These are phyloP conservation scores for Ajuga reptans DNA, from an alignment of 305 asterid species.

Conservation along the genomic window DNA sequence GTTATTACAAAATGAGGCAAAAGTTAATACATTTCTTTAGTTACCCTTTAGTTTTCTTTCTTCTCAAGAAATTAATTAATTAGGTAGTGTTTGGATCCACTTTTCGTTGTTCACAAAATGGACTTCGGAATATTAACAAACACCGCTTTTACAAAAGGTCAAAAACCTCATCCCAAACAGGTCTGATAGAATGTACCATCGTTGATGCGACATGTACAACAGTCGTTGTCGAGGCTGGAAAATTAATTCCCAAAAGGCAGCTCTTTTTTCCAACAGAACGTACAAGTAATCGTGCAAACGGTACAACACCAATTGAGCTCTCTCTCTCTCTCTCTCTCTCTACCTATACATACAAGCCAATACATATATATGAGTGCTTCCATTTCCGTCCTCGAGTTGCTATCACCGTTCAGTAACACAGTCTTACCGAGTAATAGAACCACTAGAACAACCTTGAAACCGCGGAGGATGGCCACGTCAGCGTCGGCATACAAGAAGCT, in stretches of 20 bases:
- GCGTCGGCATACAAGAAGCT: slow-evolving; percentile 58
- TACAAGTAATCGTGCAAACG: neutral
- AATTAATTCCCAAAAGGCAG: neutral
- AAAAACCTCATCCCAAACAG: neutral
- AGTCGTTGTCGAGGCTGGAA: too few species aligned
- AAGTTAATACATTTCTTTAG: too few species aligned
- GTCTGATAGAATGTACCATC: neutral
- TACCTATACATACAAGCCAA: slow-evolving; percentile 1
- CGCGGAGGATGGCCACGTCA: slow-evolving; percentile 52
- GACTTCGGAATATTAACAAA: neutral
- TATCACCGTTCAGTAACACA: neutral
- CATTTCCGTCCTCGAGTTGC: slow-evolving; percentile 18
- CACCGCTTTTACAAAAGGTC: too few species aligned
- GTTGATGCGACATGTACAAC: neutral
- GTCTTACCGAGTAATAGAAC: slow-evolving; percentile 2
- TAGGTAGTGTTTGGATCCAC: neutral
- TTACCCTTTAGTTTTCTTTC: too few species aligned
- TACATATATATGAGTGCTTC: slow-evolving; percentile 20
- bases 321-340: neutral
- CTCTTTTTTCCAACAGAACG: neutral
- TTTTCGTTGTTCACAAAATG: neutral
- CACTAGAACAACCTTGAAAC: slow-evolving; percentile 7
- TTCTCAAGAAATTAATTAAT: neutral
- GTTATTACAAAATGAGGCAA: too few species aligned
- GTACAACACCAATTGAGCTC: slow-evolving; percentile 11